phyloP scores from a whole-genome alignment of 164 flowering plant species.

The Annona cherimola region DNA sequence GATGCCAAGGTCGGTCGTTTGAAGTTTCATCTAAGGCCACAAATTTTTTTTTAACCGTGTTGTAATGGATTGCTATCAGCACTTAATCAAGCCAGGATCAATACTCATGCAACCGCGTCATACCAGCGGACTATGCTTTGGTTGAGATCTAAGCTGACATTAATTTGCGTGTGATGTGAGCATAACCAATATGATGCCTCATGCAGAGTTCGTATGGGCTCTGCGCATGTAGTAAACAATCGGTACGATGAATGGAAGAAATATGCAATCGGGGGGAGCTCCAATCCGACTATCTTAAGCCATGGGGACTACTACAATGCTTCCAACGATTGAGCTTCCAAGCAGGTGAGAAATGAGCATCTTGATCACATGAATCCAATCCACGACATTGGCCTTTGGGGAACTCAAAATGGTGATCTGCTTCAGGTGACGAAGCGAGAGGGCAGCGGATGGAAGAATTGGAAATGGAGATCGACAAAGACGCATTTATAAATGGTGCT shows the following conservation, averaged over 20 bases:
- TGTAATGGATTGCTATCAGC: too few relatives aligned
- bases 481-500: not conserved
- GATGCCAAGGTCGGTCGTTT: constrained; percentile 38
- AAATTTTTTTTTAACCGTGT: too few relatives aligned
- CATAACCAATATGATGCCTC: too few relatives aligned
- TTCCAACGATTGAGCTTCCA: constrained; percentile 27
- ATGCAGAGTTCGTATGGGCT: constrained; percentile 23
- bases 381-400: too few relatives aligned
- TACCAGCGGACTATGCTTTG: too few relatives aligned
- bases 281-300: constrained; percentile 40
- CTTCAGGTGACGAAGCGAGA: constrained; percentile 67
- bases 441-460: constrained; percentile 41
- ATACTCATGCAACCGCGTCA: too few relatives aligned
- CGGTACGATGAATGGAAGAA: constrained; percentile 40
- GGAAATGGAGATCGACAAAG: not conserved
- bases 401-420: too few relatives aligned
- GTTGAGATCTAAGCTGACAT: too few relatives aligned
- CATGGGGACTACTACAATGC: constrained; percentile 42
- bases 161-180: too few relatives aligned
- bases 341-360: constrained; percentile 25
- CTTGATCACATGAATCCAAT: too few relatives aligned
- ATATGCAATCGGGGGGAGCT: constrained; percentile 48
- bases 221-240: constrained; percentile 41
- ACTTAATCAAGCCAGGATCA: too few relatives aligned
- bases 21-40: not conserved